Conservation (phyloP, 768 basidiomycete species). For the Leccinum rimulosum region DNA sequence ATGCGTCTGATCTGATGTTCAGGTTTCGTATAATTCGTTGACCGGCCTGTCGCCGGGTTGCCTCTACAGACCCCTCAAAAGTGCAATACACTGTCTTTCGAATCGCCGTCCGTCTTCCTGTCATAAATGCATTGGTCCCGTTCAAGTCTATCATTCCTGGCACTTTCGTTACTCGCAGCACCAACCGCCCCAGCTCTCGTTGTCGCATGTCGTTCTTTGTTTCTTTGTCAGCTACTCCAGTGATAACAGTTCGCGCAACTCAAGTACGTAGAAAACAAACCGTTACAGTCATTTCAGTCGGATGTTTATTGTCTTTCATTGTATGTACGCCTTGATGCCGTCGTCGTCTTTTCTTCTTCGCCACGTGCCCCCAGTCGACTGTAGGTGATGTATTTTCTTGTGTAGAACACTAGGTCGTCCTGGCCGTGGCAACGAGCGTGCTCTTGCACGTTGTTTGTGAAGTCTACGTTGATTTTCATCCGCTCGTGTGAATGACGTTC, state of each 20-base stretch:
- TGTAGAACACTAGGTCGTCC: slow-evolving; percentile 14
- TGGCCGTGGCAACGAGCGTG: slow-evolving; percentile 1
- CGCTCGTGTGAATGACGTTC: too few species aligned
- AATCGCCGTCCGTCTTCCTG: not conserved
- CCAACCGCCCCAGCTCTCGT: slow-evolving; percentile 3
- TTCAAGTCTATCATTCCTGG: slow-evolving; percentile 5
- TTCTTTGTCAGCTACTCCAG: not conserved
- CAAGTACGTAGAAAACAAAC: slow-evolving; percentile 12
- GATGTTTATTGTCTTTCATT: slow-evolving; percentile 17
- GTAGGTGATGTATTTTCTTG: slow-evolving; percentile 12
- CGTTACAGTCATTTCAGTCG: slow-evolving; percentile 12
- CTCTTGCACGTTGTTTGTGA: too few species aligned
- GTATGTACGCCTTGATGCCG: slow-evolving; percentile 15
- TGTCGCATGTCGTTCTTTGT: slow-evolving; percentile 7
- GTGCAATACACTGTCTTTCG: not conserved
- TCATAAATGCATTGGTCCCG: not conserved
- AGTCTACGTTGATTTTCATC: too few species aligned
- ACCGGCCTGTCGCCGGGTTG: not conserved
- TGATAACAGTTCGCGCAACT: not conserved
- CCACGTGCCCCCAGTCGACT: not conserved
- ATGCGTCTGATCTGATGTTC: slow-evolving; percentile 6
- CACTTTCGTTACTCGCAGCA: slow-evolving; percentile 8
- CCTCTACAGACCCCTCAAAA: slow-evolving; percentile 2
- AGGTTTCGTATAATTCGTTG: not conserved
- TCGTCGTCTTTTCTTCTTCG: not conserved